Evolutionary conservation across 345 rosid genomes (phyloP), one percentile per base, ranked within the genome.

Genomic region (Dipteronia dyeriana): DNA sequence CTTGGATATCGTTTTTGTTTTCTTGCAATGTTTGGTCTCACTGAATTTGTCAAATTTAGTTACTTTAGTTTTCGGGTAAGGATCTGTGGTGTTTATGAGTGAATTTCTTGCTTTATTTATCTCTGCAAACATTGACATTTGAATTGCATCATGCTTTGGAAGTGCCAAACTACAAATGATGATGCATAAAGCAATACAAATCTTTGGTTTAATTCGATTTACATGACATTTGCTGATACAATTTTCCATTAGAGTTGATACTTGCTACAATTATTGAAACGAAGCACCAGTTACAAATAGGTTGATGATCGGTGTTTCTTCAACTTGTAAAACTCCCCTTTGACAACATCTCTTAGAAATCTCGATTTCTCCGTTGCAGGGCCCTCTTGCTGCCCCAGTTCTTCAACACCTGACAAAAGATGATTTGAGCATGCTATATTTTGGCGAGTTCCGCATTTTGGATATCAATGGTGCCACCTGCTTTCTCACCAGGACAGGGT

Each of bases 401-500:
- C 97, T 94, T 85, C 99, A 97, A 78, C 88, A 90, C 78, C 82
- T 97, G 75, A 91, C 94, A 25, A 92, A 97, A 83, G 97, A 87
- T 43, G 97, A 97, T 82, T 79, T 94, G 85, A 92, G 94, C 92
- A 94, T 91, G 88, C 64, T 97, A 22, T 97, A 94, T 85, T 97
- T 94, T 80, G 97, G 99, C 3, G 93, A 91, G 25, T 97, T 97
- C 88, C 87, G 85, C 41, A 90, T 92, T 16, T 75, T 92, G 76
- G 94, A 92, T 84, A 92, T 97, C 77, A 90, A 92, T 64, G 98
- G 99, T 11, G 84, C 86, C 20, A 61, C 76, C 22, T 97, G 99
- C 89, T 97, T 86, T 77, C 93, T 97, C 71, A 97, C 99, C 7
- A 88, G 98, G 77, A 97, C 99, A 3, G 98, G 99, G 98, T 92